phyloP scores from a whole-genome alignment of 768 basidiomycete species.

The Tricholoma sp. region DNA sequence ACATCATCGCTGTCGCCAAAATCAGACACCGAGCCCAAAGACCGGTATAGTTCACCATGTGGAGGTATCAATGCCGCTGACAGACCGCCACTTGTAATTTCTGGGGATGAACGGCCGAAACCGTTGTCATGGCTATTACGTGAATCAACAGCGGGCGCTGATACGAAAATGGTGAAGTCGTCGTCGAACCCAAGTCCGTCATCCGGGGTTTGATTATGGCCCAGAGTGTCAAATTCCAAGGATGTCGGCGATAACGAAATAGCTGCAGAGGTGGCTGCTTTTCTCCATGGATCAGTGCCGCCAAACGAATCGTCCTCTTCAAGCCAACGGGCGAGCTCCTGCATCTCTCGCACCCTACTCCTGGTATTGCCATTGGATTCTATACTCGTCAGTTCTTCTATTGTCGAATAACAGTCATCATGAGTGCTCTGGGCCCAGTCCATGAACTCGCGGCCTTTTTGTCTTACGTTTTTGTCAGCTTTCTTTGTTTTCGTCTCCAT shows the following conservation, averaged over 20 bases:
- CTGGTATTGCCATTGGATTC: constrained; percentile 23
- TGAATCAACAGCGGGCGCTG: constrained; percentile 37
- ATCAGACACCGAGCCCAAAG: constrained; percentile 57
- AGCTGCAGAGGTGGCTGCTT: constrained; percentile 25
- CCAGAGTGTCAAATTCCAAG: constrained; percentile 7
- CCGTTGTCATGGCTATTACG: constrained; percentile 6
- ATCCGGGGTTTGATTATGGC: background rate
- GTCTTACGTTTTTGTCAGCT: constrained; percentile 9
- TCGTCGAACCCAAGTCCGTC: constrained; percentile 50
- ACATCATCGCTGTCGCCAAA: constrained; percentile 40
- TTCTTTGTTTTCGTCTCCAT: constrained; percentile 43
- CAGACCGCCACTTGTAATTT: constrained; percentile 16
- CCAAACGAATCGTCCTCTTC: constrained; percentile 39
- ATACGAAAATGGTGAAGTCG: constrained; percentile 74
- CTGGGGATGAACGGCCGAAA: constrained; percentile 19
- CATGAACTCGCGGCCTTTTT: constrained; percentile 29
- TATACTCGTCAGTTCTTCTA: constrained; percentile 15
- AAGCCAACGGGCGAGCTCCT: constrained; percentile 58
- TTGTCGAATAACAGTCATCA: constrained; percentile 26
- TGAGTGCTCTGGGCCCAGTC: constrained; percentile 40
- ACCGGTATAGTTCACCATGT: constrained; percentile 35
- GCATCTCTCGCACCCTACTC: constrained; percentile 46
- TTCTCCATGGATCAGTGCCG: constrained; percentile 37
- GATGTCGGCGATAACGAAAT: constrained; percentile 22
- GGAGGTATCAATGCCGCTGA: constrained; percentile 15